Conservation (phyloP, 805 yeast genomes). For the Kurtzmaniella fragi region DNA sequence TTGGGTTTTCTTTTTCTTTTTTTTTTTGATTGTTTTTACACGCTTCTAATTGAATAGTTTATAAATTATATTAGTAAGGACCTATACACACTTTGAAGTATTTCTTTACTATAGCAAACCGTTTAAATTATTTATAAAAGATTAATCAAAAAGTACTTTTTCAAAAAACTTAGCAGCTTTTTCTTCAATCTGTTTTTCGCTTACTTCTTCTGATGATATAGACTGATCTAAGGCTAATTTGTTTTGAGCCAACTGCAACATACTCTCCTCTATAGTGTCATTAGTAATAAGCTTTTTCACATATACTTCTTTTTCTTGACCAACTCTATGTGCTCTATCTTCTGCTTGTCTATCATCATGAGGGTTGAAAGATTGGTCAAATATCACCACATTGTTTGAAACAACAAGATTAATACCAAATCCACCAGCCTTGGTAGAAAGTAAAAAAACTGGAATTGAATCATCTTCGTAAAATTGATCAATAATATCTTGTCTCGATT, state of each 20-base stretch:
- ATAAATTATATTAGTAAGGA: too few relatives aligned
- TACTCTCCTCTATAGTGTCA: constrained; percentile 84
- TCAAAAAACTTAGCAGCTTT: constrained; percentile 51
- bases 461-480: constrained; percentile 83
- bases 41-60: too few relatives aligned
- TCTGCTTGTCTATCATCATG: constrained; percentile 99
- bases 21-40: too few relatives aligned
- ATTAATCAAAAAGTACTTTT: constrained; percentile 22
- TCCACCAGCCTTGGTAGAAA: constrained; percentile 97
- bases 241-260: constrained; percentile 78
- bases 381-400: constrained; percentile 87
- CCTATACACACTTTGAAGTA: too few relatives aligned
- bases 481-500: constrained; percentile 84
- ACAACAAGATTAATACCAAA: constrained; percentile 96
- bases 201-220: constrained; percentile 42
- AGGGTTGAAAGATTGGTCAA: constrained; percentile 94
- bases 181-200: constrained; percentile 43
- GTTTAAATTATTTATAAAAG: too few relatives aligned
- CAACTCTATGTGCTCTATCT: constrained; percentile 97
- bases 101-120: too few relatives aligned
- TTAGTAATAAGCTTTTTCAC: constrained; percentile 72
- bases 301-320: constrained; percentile 79
- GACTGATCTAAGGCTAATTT: constrained; percentile 79
- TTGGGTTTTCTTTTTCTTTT: too few relatives aligned
- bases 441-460: constrained; percentile 75